phyloP scores from a whole-genome alignment of 805 yeast genomes.

The Candida ulmi region DNA sequence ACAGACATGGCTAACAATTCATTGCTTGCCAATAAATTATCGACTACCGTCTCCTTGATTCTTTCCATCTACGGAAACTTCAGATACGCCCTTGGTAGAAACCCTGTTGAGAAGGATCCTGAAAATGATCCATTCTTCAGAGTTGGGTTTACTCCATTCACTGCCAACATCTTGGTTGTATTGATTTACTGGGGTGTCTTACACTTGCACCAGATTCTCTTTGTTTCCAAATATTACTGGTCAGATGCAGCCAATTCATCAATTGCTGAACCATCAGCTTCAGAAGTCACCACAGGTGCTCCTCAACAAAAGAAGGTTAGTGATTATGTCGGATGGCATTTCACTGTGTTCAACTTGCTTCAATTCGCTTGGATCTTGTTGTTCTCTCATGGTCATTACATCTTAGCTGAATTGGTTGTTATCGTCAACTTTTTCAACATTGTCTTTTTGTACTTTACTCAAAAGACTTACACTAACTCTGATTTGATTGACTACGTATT shows the following conservation, averaged over 20 bases:
- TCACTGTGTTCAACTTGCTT: constrained; percentile 53
- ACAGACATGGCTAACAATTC: neutral
- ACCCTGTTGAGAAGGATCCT: constrained; percentile 36
- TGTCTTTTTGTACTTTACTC: constrained; percentile 41
- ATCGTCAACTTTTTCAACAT: constrained; percentile 57
- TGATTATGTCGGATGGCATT: constrained; percentile 50
- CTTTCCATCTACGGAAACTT: constrained; percentile 53
- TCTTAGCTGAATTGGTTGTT: constrained; percentile 53
- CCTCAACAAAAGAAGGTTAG: constrained; percentile 18
- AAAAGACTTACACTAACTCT: constrained; percentile 52
- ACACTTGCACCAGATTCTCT: constrained; percentile 46
- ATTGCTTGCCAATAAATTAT: constrained; percentile 30
- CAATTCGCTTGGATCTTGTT: constrained; percentile 59
- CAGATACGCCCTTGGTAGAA: constrained; percentile 52
- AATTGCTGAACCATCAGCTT: constrained; percentile 4
- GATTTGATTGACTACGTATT: constrained; percentile 48
- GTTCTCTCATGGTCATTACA: constrained; percentile 54
- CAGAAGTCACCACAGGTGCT: constrained; percentile 13
- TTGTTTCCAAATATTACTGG: constrained; percentile 39
- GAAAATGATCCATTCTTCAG: constrained; percentile 38
- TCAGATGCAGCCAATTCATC: constrained; percentile 22
- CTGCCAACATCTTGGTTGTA: constrained; percentile 44
- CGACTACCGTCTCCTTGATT: constrained; percentile 47
- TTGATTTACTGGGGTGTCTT: constrained; percentile 55
- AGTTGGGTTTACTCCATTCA: constrained; percentile 65